A percentile compares a stretch with the other conserved stretches of the same genome.
phyloP scores from a whole-genome alignment of 1,139 yeast species.

The Sugiyamaella neomexicana region DNA sequence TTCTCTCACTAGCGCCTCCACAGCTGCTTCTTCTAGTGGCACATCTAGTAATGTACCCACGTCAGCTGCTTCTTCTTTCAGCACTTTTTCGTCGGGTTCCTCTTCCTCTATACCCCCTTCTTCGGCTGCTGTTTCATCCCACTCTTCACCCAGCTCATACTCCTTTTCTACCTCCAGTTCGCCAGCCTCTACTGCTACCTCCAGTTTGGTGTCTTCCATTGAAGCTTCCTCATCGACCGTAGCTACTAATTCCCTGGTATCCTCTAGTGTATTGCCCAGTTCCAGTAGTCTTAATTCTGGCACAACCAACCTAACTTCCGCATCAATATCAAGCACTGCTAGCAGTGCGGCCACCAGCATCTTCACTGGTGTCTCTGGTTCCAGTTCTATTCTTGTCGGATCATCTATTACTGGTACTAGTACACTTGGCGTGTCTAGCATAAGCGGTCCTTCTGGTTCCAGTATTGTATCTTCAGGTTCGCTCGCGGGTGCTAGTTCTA shows the following conservation, averaged over 20 bases:
- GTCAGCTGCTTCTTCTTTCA: neutral
- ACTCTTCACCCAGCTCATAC: neutral
- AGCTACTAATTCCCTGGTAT: neutral
- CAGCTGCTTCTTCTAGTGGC: constrained; percentile 13
- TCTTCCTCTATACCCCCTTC: neutral
- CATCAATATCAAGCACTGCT: constrained; percentile 1
- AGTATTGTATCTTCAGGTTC: too few species aligned
- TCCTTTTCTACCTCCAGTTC: constrained; percentile 2
- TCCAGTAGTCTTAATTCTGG: neutral
- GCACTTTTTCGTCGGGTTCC: neutral
- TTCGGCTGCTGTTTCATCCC: constrained; percentile 9
- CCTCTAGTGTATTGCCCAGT: neutral
- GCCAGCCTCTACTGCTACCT: constrained; percentile 2
- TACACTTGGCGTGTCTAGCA: too few species aligned
- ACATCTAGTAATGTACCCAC: constrained; percentile 7
- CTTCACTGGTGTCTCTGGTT: neutral
- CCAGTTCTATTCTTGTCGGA: neutral
- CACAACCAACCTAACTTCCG: neutral
- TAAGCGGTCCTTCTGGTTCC: neutral
- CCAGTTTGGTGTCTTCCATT: neutral
- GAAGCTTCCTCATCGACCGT: constrained; percentile 4
- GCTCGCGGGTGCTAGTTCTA: neutral
- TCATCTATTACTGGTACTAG: neutral
- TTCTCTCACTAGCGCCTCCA: neutral
- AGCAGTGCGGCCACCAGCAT: constrained; percentile 4